Percentiles rank a stretch among this genome's conserved stretches.
Conservation (phyloP, 2,329 filamentous ascomycete genomes). For the Phaeoacremonium minimum region DNA sequence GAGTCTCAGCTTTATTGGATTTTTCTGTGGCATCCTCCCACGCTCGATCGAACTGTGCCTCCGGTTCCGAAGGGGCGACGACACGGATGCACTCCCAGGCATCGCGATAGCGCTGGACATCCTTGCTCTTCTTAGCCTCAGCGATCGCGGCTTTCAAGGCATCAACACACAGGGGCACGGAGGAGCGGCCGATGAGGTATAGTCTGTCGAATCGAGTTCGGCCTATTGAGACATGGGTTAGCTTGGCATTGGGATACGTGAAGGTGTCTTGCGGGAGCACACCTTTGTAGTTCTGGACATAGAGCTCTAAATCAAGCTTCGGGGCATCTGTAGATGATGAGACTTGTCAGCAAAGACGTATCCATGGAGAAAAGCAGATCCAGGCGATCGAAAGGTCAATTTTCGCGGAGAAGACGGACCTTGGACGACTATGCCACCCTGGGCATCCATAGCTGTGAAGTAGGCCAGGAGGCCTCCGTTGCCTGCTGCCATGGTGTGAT, state of each 20-base stretch:
- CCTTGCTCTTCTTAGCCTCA: slow-evolving; percentile 72
- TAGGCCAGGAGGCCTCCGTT: slow-evolving; percentile 28
- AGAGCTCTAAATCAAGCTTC: slow-evolving; percentile 87
- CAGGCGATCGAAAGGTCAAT: no score
- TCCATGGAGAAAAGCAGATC: no score
- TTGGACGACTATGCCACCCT: slow-evolving; percentile 42
- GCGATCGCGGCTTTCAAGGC: slow-evolving; percentile 73
- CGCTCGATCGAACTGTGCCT: slow-evolving; percentile 61
- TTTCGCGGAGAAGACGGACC: slow-evolving; percentile 31
- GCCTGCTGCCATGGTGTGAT: slow-evolving; percentile 32
- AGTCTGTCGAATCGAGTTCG: slow-evolving; percentile 78
- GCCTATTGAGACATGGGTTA: slow-evolving; percentile 43
- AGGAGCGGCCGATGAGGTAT: slow-evolving; percentile 74
- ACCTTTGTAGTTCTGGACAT: slow-evolving; percentile 88
- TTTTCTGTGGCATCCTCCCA: slow-evolving; percentile 71
- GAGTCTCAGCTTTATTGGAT: slow-evolving; percentile 64
- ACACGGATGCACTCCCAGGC: slow-evolving; percentile 62
- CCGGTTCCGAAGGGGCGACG: slow-evolving; percentile 62
- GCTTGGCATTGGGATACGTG: neutral
- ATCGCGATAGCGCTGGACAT: slow-evolving; percentile 67
- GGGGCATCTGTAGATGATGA: slow-evolving; percentile 60
- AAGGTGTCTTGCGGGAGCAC: slow-evolving; percentile 15
- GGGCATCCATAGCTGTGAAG: slow-evolving; percentile 41
- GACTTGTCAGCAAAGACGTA: no score
- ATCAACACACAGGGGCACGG: slow-evolving; percentile 70